Base-by-base conservation (phyloP, 345 rosid genomes). In the Jatropha curcas region DNA sequence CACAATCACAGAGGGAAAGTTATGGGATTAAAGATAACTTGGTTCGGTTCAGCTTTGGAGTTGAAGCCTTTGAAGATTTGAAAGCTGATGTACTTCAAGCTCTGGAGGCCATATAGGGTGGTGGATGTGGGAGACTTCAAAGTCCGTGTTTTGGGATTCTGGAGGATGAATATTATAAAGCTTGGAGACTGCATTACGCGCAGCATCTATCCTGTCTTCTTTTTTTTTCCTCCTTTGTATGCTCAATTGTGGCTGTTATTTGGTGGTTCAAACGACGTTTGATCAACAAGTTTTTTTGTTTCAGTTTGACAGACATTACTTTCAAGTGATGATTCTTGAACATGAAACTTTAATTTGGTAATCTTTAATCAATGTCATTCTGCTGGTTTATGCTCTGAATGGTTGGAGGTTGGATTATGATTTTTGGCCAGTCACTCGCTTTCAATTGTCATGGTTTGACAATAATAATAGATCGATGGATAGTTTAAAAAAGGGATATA, bases 41-140 rank as follows among this genome's bases (percentile, higher is more conserved):
- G 91, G 87, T 95, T 60, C 88, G 98, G 45, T 95, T 95, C 82
- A 91, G 98, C 86, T 91, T 91, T 65, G 98, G 99, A 62, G 91
- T 91, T 27, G 99, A 95, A 83, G 98, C 85, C 85, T 90, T 95
- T 0, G 87, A 95, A 69, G 99, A 95, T 80, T 50, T 95, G 84
- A 87, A 91, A 88, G 90, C 88, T 43, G 99, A 95, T 77, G 16
- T 95, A 19, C 87, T 95, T 71, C 98, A 95, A 82, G 97, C 98
- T 51, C 89, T 95, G 67, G 94, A 84, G 19, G 50, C 84, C 74
- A 87, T 89, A 77, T 89, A 82, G 76, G 56, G 35, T 19, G 5
- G 70, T 27, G 20, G 34, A 58, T 28, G 20, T 7, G 24, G 39
- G 19, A 3, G 7, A 65, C 16, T 61, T 13, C 19, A 9, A 39